phyloP scores from a whole-genome alignment of 192 early-diverging fungal genomes.

The Gryganskiella cystojenkinii region DNA sequence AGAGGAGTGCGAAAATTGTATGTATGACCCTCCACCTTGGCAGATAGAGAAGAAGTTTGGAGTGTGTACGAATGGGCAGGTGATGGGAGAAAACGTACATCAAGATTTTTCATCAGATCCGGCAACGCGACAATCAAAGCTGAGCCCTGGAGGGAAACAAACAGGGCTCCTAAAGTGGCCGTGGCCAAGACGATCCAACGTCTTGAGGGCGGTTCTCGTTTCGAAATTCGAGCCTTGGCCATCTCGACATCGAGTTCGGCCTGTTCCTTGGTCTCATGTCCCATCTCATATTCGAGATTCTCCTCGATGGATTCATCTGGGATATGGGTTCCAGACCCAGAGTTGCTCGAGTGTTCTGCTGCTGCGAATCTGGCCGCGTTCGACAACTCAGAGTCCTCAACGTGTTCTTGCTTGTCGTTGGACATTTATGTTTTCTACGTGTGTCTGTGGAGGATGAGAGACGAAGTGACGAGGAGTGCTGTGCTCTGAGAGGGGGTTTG shows the following conservation, averaged over 20 bases:
- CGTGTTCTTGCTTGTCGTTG: slow-evolving; percentile 20
- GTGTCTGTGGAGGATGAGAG: too few species aligned
- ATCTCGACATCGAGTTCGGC: slow-evolving; percentile 11
- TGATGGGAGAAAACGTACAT: not conserved
- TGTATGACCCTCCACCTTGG: too few species aligned
- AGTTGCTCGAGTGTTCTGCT: not conserved
- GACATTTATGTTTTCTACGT: not conserved
- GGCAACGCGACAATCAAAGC: slow-evolving; percentile 23
- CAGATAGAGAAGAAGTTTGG: too few species aligned
- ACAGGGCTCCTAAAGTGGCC: slow-evolving; percentile 18
- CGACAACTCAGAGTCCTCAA: not conserved
- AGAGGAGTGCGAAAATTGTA: not conserved
- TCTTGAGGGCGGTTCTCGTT: slow-evolving; percentile 2
- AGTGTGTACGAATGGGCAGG: too few species aligned
- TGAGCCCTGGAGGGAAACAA: slow-evolving; percentile 22
- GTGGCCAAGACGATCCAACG: slow-evolving; percentile 22
- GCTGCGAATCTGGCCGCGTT: not conserved
- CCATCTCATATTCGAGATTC: slow-evolving; percentile 6
- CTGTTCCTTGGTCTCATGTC: slow-evolving; percentile 3
- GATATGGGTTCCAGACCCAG: slow-evolving; percentile 1
- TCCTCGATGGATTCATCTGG: not conserved
- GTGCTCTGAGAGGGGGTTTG: too few species aligned
- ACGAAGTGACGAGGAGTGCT: too few species aligned
- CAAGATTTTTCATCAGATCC: slow-evolving; percentile 16
- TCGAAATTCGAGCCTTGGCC: slow-evolving; percentile 4